Conservation (phyloP, 2,329 filamentous ascomycete genomes). For the Stemphylium lycopersici region DNA sequence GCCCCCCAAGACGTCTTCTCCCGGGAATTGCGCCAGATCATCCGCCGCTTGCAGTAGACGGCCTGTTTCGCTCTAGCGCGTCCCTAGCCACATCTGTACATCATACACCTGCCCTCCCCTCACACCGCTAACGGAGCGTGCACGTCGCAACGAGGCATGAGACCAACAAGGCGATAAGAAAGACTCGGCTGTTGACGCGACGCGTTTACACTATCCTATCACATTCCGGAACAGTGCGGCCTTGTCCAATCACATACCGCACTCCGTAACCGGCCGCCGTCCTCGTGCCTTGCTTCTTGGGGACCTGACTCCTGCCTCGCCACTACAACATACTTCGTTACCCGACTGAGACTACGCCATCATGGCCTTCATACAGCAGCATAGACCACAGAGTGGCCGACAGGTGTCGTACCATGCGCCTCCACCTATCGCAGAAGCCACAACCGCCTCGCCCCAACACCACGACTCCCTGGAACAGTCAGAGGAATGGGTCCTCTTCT, state of each 20-base stretch:
- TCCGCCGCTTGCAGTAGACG: slow-evolving; percentile 22
- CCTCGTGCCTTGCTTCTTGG: slow-evolving; percentile 25
- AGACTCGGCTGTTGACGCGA: slow-evolving; percentile 10
- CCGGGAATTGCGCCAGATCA: slow-evolving; percentile 25
- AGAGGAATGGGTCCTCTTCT: slow-evolving; percentile 97
- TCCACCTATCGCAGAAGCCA: slow-evolving; percentile 30
- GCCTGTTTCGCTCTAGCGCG: slow-evolving; percentile 29
- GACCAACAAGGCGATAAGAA: slow-evolving; percentile 20
- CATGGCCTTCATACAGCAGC: slow-evolving; percentile 51
- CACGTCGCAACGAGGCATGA: slow-evolving; percentile 30
- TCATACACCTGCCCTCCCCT: slow-evolving; percentile 22
- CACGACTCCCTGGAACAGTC: slow-evolving; percentile 68
- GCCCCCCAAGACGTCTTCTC: not conserved
- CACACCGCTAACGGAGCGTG: slow-evolving; percentile 23
- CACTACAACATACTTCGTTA: slow-evolving; percentile 16
- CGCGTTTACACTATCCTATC: slow-evolving; percentile 3
- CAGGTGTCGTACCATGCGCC: slow-evolving; percentile 44
- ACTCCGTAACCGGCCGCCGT: slow-evolving; percentile 15
- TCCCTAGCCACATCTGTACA: slow-evolving; percentile 30
- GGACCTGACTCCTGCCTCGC: slow-evolving; percentile 21
- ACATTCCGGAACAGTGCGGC: not conserved
- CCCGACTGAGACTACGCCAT: slow-evolving; percentile 10
- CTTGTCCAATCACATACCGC: slow-evolving; percentile 1
- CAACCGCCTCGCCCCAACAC: slow-evolving; percentile 45
- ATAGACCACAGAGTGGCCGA: slow-evolving; percentile 43